These are phyloP conservation scores for Candida alai DNA, from an alignment of 805 yeast genomes.

Conservation along the genomic window DNA sequence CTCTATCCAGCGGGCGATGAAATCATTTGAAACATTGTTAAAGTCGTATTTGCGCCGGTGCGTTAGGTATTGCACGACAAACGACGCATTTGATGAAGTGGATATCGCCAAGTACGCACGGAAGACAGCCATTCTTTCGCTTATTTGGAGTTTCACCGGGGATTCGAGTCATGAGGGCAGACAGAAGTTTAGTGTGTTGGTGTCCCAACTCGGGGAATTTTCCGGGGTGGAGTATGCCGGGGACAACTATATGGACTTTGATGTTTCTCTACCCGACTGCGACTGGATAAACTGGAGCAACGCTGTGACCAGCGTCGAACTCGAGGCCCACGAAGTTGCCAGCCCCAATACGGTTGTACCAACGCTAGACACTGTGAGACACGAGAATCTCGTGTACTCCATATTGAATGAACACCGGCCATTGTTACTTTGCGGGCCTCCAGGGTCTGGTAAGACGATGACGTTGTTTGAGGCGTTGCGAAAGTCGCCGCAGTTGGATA, in stretches of 20 bases:
- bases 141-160: slow-evolving; percentile 67
- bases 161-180: slow-evolving; percentile 43
- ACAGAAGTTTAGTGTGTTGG: slow-evolving; percentile 26
- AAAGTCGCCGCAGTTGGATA: slow-evolving; percentile 50
- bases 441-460: slow-evolving; percentile 98
- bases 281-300: slow-evolving; percentile 43
- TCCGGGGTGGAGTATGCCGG: slow-evolving; percentile 4
- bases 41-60: slow-evolving; percentile 28
- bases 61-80: slow-evolving; percentile 6
- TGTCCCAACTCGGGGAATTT: slow-evolving; percentile 20
- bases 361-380: slow-evolving; percentile 71
- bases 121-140: slow-evolving; percentile 33
- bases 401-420: slow-evolving; percentile 56
- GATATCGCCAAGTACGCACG: slow-evolving; percentile 25
- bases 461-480: slow-evolving; percentile 67
- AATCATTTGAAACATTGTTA: slow-evolving; percentile 39
- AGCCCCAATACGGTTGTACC: slow-evolving; percentile 68
- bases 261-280: slow-evolving; percentile 42
- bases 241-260: slow-evolving; percentile 35
- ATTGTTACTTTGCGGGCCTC: slow-evolving; percentile 86
- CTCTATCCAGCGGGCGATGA: slow-evolving; percentile 30
- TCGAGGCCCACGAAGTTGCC: slow-evolving; percentile 58
- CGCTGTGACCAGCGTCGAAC: slow-evolving; percentile 36
- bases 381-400: slow-evolving; percentile 57
- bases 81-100: slow-evolving; percentile 12